phyloP scores from a whole-genome alignment of 1,284 basidiomycete genomes.

The Trametes versicolor region DNA sequence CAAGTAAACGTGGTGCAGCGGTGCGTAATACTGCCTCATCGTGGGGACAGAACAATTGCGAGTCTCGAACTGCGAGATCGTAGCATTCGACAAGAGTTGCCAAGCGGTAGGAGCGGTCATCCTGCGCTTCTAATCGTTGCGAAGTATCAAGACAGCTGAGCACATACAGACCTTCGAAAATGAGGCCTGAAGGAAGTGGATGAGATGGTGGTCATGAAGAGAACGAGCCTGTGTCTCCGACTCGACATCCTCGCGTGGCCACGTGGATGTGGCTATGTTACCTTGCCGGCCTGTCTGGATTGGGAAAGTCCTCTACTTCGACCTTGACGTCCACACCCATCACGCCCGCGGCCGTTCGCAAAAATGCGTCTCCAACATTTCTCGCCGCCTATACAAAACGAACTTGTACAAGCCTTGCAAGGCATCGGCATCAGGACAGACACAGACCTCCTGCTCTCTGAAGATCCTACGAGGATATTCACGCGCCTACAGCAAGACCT shows the following conservation, averaged over 20 bases:
- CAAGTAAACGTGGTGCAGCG: too few relatives aligned
- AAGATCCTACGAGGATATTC: constrained; percentile 57
- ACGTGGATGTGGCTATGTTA: not conserved
- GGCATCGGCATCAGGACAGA: constrained; percentile 63
- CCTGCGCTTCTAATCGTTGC: too few relatives aligned
- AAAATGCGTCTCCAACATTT: constrained; percentile 41
- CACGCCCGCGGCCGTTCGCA: not conserved
- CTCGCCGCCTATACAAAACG: constrained; percentile 38
- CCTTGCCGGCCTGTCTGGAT: not conserved
- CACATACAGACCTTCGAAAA: too few relatives aligned
- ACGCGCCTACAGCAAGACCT: constrained; percentile 57
- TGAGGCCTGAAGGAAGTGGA: too few relatives aligned
- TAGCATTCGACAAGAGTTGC: too few relatives aligned
- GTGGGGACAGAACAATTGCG: too few relatives aligned
- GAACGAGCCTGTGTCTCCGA: not conserved
- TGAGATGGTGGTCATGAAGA: too few relatives aligned
- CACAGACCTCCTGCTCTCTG: constrained; percentile 63
- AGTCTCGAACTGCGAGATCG: too few relatives aligned
- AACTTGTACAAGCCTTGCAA: constrained; percentile 48
- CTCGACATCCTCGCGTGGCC: not conserved
- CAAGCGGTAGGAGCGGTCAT: too few relatives aligned
- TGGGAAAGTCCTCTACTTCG: not conserved
- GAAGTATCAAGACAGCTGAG: too few relatives aligned
- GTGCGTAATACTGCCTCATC: too few relatives aligned
- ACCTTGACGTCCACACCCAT: not conserved